Evolutionary conservation across 768 basidiomycete species (phyloP).

Genomic region (Mycena floridula): DNA sequence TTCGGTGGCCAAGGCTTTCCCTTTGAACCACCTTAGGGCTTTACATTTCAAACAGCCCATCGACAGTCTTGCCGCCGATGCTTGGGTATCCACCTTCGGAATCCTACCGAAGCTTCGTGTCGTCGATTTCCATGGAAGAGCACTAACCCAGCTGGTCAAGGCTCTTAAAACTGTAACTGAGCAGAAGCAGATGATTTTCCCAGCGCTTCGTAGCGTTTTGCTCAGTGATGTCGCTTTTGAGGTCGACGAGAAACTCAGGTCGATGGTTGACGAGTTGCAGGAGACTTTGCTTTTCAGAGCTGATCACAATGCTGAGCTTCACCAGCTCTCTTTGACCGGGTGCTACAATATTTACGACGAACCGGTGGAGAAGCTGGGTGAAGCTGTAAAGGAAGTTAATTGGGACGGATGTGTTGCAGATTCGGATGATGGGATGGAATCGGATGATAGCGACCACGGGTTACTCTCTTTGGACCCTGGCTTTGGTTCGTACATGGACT

Average conservation of each 20-base stretch:
- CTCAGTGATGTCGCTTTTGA: conserved; percentile 5
- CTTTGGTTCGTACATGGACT: too few species aligned
- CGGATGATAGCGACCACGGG: too few species aligned
- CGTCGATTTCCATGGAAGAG: conserved; percentile 16
- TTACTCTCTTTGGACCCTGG: too few species aligned
- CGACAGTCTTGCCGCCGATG: conserved; percentile 11
- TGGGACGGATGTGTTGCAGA: conserved; percentile 8
- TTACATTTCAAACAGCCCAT: conserved; percentile 17
- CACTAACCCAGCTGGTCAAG: conserved; percentile 16
- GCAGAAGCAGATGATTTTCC: conserved; percentile 2
- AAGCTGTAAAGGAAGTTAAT: conserved; percentile 8
- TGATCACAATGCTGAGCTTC: conserved; percentile 5
- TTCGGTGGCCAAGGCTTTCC: conserved; percentile 17
- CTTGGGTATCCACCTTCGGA: conserved; percentile 22
- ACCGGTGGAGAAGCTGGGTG: conserved; percentile 18
- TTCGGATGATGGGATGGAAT: conserved; percentile 1
- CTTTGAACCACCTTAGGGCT: conserved; percentile 17
- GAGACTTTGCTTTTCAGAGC: conserved; percentile 5
- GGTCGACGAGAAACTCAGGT: neutral
- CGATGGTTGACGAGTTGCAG: conserved; percentile 1
- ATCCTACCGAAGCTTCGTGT: conserved; percentile 18
- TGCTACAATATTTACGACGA: conserved; percentile 17
- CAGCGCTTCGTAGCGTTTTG: conserved; percentile 4
- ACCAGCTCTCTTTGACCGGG: conserved; percentile 1
- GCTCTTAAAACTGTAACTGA: conserved; percentile 12